Evolutionary conservation across 768 basidiomycete genomes (phyloP), one percentile per base, ranked within the genome.

Genomic region (Boletus eberwhitei): DNA sequence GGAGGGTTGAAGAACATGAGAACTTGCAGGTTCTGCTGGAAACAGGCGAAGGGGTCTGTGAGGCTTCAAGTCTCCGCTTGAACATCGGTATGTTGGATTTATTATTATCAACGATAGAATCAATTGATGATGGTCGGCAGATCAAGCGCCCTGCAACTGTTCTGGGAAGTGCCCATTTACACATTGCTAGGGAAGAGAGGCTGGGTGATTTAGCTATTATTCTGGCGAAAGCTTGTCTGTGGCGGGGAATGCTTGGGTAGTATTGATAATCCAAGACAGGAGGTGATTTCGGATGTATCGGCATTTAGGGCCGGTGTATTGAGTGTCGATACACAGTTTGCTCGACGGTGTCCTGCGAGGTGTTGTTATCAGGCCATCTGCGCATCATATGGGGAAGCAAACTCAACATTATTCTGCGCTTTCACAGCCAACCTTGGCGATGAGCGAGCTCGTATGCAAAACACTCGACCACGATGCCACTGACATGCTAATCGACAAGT

Each of bases 401-500:
- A 46, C 41, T 51, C 71, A 59, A 39, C 68, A 74, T 52, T 90
- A 89, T 67, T 88, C 86, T 38, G 79, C 83, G 21, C 79, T 86
- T 59, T 77, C 77, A 0, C 84, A 86, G 21, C 87, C 88, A 6
- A 77, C 75, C 29, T 79, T 90, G 52, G 78, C 81, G 39, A 88
- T 87, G 83, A 85, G 84, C 55, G 87, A 90, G 74, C 86, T 90
- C 46, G 82, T 89, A 50, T 84, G 85, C 72, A 89, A 87, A 39
- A 87, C 86, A 6, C 78, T 90, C 53, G 85, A 87, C 71, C 83
- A 87, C 73, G 84, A 87, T 60, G 79, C 84, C 17, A 88, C 87
- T 1, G 86, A 88, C 73, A 77, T 83, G 74, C 83, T 90, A 61
- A 89, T 90, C 73, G 86, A 90, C 77, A 87, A 85, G 68, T 90